phyloP scores from a whole-genome alignment of 441 rosid genomes.

The Adansonia rubrostipa region DNA sequence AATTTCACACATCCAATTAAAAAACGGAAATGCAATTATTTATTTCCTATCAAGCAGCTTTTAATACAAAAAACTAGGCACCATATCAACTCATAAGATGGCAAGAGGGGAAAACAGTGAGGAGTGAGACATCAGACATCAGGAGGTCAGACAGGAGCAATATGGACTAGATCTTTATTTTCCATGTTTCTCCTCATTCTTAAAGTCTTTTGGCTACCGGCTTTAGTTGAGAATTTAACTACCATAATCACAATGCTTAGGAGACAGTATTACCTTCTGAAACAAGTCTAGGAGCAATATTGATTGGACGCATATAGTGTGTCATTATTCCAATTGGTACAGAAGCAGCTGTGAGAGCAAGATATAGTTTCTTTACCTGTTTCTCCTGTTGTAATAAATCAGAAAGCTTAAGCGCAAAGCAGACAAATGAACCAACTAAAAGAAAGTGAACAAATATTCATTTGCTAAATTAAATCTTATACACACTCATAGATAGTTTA shows the following conservation, averaged over 20 bases:
- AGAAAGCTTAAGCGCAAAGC: conserved; percentile 1
- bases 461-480: neutral
- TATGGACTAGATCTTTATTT: no score
- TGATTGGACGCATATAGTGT: conserved; percentile 88
- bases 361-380: conserved; percentile 81
- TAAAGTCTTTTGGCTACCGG: neutral
- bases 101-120: neutral
- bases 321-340: conserved; percentile 68
- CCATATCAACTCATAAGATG: no score
- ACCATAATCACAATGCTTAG: conserved; percentile 3
- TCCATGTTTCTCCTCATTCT: neutral
- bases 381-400: conserved; percentile 50
- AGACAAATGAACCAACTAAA: conserved; percentile 16
- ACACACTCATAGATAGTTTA: neutral
- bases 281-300: conserved; percentile 79
- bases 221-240: neutral
- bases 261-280: conserved; percentile 59
- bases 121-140: neutral
- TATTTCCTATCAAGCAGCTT: neutral
- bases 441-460: conserved; percentile 2
- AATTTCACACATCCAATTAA: neutral
- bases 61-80: neutral
- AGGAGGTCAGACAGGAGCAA: no score
- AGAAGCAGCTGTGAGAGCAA: conserved; percentile 80
- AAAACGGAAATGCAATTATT: neutral